Conservation (phyloP, 768 basidiomycete species). For the Trametes coccinea region DNA sequence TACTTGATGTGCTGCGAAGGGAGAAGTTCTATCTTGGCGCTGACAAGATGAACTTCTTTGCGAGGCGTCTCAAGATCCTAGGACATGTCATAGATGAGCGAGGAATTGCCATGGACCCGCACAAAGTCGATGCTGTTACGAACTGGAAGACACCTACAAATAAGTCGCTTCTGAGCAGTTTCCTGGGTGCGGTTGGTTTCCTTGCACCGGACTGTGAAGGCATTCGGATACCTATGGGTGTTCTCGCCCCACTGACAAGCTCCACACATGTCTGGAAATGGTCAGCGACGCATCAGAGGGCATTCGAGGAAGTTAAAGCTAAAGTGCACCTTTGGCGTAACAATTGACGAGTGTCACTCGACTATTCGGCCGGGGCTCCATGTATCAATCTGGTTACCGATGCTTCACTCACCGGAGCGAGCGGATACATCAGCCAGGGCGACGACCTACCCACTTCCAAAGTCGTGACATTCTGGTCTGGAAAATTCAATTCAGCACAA, state of each 20-base stretch:
- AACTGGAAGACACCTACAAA: slow-evolving; percentile 32
- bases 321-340: not conserved
- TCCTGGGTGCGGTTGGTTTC: slow-evolving; percentile 31
- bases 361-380: not conserved
- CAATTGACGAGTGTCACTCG: not conserved
- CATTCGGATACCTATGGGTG: slow-evolving; percentile 38
- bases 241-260: slow-evolving; percentile 27
- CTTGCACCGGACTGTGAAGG: slow-evolving; percentile 16
- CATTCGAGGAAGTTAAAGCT: not conserved
- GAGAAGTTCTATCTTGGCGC: slow-evolving; percentile 22
- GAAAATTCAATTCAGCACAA: slow-evolving; percentile 28
- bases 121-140: slow-evolving; percentile 26
- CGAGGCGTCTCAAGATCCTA: slow-evolving; percentile 24
- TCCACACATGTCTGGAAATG: not conserved
- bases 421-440: not conserved
- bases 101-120: slow-evolving; percentile 28
- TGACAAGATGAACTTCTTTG: not conserved
- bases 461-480: not conserved
- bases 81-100: slow-evolving; percentile 25
- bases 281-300: not conserved
- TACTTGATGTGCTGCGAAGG: slow-evolving; percentile 7
- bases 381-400: not conserved
- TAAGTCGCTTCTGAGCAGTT: slow-evolving; percentile 26
- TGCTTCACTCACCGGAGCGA: not conserved
- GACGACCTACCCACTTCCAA: not conserved